Evolutionary conservation across 2,329 filamentous ascomycete species (phyloP), one percentile per base, ranked within the genome.

Genomic region (Phialophora macrospora): DNA sequence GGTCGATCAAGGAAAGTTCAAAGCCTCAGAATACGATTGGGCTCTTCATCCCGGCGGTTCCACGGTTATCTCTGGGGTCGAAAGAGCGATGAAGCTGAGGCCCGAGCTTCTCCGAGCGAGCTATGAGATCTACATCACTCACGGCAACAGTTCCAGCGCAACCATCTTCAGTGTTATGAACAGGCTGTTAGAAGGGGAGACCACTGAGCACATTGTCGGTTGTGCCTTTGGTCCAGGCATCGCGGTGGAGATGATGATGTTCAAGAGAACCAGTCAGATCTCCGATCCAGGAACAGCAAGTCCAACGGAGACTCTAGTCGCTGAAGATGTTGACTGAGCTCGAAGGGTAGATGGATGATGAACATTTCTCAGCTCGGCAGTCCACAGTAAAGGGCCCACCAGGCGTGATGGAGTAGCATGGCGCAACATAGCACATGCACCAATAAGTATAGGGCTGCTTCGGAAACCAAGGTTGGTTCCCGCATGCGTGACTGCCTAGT

Each of bases 171-270:
- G 86, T 67, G 88, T 92, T 0, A 78, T 91, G 75, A 81, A 90
- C 69, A 80, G 83, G 12, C 71, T 91, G 70, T 80, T 88, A 5
- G 74, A 75, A 66, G 75, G 73, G 0, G 65, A 72, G 20, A 77
- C 78, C 71, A 81, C 82, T 41, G 66, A 68, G 26, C 84, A 87
- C 64, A 82, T 91, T 4, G 82, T 90, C 1, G 88, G 85, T 1
- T 88, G 87, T 69, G 88, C 88, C 1, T 91, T 91, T 73, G 89
- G 89, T 0, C 89, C 89, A 0, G 89, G 89, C 0, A 87, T 91
- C 69, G 76, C 85, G 4, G 83, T 90, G 32, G 88, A 91, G 77
- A 88, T 88, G 84, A 88, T 86, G 73, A 81, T 90, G 77, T 75
- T 91, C 71, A 87, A 68, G 54, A 63, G 69, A 34, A 64, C 46